Evolutionary conservation across 2,329 filamentous ascomycete species (phyloP).

Genomic region (Ampelomyces quisqualis): DNA sequence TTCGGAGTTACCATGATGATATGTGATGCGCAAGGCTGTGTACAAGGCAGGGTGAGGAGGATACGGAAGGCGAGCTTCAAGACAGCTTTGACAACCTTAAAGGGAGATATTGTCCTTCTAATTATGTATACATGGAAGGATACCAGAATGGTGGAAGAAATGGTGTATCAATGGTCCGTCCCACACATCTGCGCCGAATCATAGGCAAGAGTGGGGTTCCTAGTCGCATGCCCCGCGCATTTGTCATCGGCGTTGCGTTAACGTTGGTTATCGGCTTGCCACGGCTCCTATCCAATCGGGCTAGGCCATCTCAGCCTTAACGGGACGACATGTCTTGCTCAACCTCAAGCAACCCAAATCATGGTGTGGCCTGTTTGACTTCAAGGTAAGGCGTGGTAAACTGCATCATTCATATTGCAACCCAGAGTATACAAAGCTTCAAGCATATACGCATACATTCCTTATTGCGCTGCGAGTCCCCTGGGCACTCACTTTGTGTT

Average conservation of each 20-base stretch:
- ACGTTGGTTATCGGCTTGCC: not conserved
- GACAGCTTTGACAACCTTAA: not conserved
- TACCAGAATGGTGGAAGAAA: no score
- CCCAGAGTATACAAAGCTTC: no score
- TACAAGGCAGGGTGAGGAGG: not conserved
- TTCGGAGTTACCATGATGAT: slow-evolving; percentile 28
- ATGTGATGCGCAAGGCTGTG: not conserved
- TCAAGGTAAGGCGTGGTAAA: no score
- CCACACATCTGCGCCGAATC: not conserved
- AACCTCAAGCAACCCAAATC: no score
- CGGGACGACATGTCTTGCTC: not conserved
- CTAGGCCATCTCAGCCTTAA: not conserved
- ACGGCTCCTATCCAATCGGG: not conserved
- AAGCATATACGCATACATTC: no score
- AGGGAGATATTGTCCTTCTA: no score
- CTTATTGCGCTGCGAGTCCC: no score
- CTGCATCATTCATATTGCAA: no score
- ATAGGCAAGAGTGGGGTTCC: slow-evolving; percentile 4
- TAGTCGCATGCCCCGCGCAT: slow-evolving; percentile 3
- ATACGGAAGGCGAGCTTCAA: not conserved
- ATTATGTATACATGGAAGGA: no score
- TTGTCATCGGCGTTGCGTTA: slow-evolving; percentile 2
- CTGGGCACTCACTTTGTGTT: no score
- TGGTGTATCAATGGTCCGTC: no score
- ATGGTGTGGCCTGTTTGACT: no score